Conservation (phyloP, 768 basidiomycete genomes). For the Sistotremastrum niveocremeum region DNA sequence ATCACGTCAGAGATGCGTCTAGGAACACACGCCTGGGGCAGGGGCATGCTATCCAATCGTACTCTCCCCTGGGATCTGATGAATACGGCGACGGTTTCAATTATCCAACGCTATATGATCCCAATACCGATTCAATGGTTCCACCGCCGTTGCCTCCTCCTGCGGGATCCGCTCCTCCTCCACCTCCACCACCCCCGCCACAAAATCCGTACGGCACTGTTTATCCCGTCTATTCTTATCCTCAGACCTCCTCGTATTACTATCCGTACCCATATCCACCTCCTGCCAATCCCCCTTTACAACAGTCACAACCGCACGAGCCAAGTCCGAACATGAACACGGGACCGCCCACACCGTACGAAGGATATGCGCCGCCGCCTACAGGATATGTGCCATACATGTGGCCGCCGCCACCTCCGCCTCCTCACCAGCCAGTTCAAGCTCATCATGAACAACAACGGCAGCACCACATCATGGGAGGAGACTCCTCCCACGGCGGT, state of each 20-base stretch:
- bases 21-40: constrained; percentile 20
- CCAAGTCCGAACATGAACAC: constrained; percentile 1
- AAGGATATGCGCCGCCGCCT: not conserved
- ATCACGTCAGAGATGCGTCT: constrained; percentile 29
- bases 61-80: too few species aligned
- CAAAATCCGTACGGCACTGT: constrained; percentile 10
- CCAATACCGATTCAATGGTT: not conserved
- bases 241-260: constrained; percentile 28
- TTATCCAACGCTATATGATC: constrained; percentile 61
- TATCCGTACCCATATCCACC: constrained; percentile 38
- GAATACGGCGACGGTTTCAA: constrained; percentile 30
- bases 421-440: constrained; percentile 23
- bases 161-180: constrained; percentile 14
- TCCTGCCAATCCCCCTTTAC: constrained; percentile 27
- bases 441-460: constrained; percentile 10
- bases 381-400: constrained; percentile 17
- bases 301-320: constrained; percentile 23
- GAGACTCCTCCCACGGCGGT: not conserved
- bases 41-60: too few species aligned
- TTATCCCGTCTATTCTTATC: constrained; percentile 17
- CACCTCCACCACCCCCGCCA: constrained; percentile 8
- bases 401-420: constrained; percentile 22
- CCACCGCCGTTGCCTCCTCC: constrained; percentile 18
- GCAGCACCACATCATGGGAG: not conserved
- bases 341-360: too few species aligned